Conservation (phyloP, 1,284 basidiomycete genomes). For the Ustilago tritici region DNA sequence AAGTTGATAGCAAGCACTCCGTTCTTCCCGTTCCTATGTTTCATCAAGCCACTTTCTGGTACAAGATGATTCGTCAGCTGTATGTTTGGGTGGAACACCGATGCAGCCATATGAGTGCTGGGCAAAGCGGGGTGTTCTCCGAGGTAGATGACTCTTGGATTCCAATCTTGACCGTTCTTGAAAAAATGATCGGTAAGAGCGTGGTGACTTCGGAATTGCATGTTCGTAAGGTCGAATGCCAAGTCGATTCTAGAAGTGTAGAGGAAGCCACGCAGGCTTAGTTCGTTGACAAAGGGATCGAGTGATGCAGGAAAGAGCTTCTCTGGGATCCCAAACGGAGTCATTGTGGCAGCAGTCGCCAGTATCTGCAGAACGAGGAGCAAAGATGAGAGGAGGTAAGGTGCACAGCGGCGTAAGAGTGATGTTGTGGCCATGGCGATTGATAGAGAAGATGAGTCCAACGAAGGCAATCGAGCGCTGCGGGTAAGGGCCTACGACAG, state of each 20-base stretch:
- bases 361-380: too few relatives aligned
- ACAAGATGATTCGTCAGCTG: background rate
- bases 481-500: too few relatives aligned
- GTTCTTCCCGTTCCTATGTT: background rate
- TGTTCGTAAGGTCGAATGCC: background rate
- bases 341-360: too few relatives aligned
- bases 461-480: too few relatives aligned
- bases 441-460: too few relatives aligned
- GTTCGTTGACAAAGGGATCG: constrained; percentile 1
- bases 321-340: background rate
- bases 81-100: constrained; percentile 1
- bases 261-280: background rate
- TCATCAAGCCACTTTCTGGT: background rate
- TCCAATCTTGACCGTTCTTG: background rate
- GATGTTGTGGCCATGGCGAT: too few relatives aligned
- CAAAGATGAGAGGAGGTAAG: too few relatives aligned
- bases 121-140: background rate
- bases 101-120: constrained; percentile 1
- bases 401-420: too few relatives aligned
- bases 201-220: background rate
- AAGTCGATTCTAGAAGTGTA: background rate
- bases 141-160: constrained; percentile 6
- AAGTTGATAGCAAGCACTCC: constrained; percentile 12
- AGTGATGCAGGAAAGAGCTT: background rate
- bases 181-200: background rate